Percentiles rank a stretch among this genome's conserved stretches.
Evolutionary conservation across 2,329 filamentous ascomycete species (phyloP).

Genomic region (Xylariaceae sp.): DNA sequence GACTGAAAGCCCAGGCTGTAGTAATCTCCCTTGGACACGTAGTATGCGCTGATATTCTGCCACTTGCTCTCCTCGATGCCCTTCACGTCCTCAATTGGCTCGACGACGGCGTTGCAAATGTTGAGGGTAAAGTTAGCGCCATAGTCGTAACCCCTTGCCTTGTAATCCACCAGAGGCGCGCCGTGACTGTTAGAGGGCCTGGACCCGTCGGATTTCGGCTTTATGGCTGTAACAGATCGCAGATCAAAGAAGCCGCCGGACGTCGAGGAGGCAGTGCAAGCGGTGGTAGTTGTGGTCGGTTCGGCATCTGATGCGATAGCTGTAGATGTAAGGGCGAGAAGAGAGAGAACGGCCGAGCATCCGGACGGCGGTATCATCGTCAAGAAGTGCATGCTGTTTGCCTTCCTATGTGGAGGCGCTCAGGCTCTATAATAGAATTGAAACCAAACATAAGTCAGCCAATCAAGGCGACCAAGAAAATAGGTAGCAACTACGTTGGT

Average conservation of each 20-base stretch:
- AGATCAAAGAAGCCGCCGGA: slow-evolving; percentile 58
- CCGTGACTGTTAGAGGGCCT: slow-evolving; percentile 41
- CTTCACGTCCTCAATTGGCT: slow-evolving; percentile 57
- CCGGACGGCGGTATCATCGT: slow-evolving; percentile 25
- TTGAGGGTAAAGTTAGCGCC: slow-evolving; percentile 79
- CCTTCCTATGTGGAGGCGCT: background rate
- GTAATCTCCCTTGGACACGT: slow-evolving; percentile 59
- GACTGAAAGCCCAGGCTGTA: slow-evolving; percentile 72
- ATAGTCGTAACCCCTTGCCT: slow-evolving; percentile 71
- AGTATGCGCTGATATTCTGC: slow-evolving; percentile 76
- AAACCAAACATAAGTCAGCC: slow-evolving; percentile 8
- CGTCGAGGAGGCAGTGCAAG: slow-evolving; percentile 54
- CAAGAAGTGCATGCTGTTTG: slow-evolving; percentile 27
- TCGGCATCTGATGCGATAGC: slow-evolving; percentile 35
- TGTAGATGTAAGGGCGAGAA: slow-evolving; percentile 35
- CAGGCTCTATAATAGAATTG: background rate
- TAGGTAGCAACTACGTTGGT: background rate
- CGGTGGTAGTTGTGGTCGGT: slow-evolving; percentile 41
- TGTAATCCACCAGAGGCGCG: slow-evolving; percentile 49
- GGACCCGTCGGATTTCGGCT: slow-evolving; percentile 38
- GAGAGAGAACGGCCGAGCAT: slow-evolving; percentile 33
- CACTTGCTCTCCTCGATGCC: slow-evolving; percentile 60
- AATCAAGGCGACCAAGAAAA: slow-evolving; percentile 15
- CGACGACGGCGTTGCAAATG: slow-evolving; percentile 72
- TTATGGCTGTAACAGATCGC: slow-evolving; percentile 49